Conservation (phyloP, 2,329 filamentous ascomycete genomes). For the Aaosphaeria pasadenensis region DNA sequence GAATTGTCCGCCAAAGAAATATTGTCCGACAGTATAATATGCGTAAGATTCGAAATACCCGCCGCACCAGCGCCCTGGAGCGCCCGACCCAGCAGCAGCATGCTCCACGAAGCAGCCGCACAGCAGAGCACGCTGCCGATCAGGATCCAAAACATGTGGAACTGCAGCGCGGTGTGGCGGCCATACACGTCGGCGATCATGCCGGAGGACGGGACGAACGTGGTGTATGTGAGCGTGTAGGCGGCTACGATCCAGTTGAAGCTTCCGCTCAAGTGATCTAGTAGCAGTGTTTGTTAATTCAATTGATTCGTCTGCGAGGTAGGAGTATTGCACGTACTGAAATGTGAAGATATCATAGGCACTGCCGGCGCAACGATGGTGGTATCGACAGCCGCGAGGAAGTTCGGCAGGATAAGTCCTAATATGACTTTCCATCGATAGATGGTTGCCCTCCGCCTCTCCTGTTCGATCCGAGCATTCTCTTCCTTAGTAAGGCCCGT, state of each 20-base stretch:
- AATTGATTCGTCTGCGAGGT: neutral
- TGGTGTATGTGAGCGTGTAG: slow-evolving; percentile 65
- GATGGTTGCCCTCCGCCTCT: slow-evolving; percentile 17
- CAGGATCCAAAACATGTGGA: slow-evolving; percentile 50
- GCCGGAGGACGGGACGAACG: slow-evolving; percentile 65
- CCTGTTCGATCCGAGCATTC: slow-evolving; percentile 9
- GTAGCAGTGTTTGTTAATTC: neutral
- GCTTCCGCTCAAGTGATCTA: slow-evolving; percentile 53
- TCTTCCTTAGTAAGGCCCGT: neutral
- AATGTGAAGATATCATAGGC: slow-evolving; percentile 63
- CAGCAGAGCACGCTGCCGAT: slow-evolving; percentile 63
- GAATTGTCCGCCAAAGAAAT: slow-evolving; percentile 69
- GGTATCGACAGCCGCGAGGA: slow-evolving; percentile 60
- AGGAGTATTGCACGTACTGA: slow-evolving; percentile 44
- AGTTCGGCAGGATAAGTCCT: slow-evolving; percentile 59
- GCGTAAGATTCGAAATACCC: slow-evolving; percentile 59
- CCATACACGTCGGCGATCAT: slow-evolving; percentile 66
- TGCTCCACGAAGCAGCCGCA: slow-evolving; percentile 55
- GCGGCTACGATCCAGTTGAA: slow-evolving; percentile 63
- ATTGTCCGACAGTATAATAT: slow-evolving; percentile 63
- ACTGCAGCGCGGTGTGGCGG: slow-evolving; percentile 57
- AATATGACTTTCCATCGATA: slow-evolving; percentile 60
- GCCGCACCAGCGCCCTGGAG: slow-evolving; percentile 62
- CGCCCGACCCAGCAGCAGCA: slow-evolving; percentile 61
- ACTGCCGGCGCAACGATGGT: slow-evolving; percentile 63